Evolutionary conservation across 208 protist genomes (phyloP).

Genomic region (Acanthamoeba lenticulata): DNA sequence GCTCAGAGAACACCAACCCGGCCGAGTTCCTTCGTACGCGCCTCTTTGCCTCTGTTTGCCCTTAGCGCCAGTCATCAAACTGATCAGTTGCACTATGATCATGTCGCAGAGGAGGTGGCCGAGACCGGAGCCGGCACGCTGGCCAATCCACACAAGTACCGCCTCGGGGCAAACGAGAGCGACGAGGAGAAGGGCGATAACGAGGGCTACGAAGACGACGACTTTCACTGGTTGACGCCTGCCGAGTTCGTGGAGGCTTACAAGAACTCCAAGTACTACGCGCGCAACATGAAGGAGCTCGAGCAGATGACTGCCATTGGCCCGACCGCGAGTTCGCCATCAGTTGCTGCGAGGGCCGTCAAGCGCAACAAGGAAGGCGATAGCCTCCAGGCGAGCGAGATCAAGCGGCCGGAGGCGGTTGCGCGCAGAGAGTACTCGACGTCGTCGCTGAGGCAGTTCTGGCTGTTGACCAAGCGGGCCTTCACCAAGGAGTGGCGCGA

Average conservation of each 20-base stretch:
- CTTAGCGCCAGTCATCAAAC: background rate
- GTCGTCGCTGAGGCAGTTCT: background rate
- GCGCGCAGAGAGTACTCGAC: background rate
- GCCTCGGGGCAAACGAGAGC: background rate
- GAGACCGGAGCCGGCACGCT: background rate
- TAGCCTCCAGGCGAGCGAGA: background rate
- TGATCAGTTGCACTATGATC: background rate
- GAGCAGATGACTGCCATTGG: constrained; percentile 10
- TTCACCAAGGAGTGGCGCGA: constrained; percentile 1
- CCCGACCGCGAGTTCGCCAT: background rate
- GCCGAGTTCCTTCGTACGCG: constrained; percentile 74
- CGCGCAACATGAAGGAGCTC: background rate
- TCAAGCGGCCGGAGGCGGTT: background rate
- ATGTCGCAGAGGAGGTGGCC: constrained; percentile 5
- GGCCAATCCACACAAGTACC: constrained; percentile 23
- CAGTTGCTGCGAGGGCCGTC: background rate
- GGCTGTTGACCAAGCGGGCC: background rate
- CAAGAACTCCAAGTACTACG: constrained; percentile 54
- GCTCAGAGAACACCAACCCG: constrained; percentile 63
- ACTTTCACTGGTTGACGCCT: constrained; percentile 32
- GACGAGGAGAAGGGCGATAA: background rate
- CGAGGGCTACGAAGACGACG: background rate
- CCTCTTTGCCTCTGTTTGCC: background rate
- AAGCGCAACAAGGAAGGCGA: background rate
- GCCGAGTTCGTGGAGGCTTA: constrained; percentile 40